A percentile compares a stretch with the other conserved stretches of the same genome.
These are phyloP conservation scores for Tephrocybe sp. DNA, from an alignment of 768 basidiomycete species.

Conservation along the genomic window DNA sequence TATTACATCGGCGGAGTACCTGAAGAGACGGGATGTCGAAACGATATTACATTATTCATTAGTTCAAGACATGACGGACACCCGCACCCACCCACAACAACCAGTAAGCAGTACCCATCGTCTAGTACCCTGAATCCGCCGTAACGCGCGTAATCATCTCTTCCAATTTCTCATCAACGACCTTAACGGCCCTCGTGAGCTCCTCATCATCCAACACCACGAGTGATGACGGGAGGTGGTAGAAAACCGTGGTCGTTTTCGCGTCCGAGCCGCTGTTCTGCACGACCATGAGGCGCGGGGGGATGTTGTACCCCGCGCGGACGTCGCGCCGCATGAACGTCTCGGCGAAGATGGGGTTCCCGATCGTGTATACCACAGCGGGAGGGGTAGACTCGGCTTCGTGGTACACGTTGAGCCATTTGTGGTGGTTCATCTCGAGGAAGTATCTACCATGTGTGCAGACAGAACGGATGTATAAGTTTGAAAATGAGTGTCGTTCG, in stretches of 20 bases:
- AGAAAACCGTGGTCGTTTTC: constrained; percentile 29
- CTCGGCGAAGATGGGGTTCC: constrained; percentile 37
- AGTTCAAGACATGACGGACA: no score
- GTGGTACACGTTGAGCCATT: constrained; percentile 35
- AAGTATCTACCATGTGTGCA: constrained; percentile 35
- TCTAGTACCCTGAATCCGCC: constrained; percentile 15
- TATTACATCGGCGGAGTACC: no score
- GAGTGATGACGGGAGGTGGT: constrained; percentile 36
- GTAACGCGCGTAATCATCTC: constrained; percentile 35
- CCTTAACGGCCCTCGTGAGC: constrained; percentile 31
- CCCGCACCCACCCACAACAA: no score
- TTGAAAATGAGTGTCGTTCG: no score
- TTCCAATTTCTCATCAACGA: constrained; percentile 46
- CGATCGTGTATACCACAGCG: constrained; percentile 39
- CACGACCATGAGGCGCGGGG: constrained; percentile 32
- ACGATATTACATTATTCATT: no score
- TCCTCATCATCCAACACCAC: constrained; percentile 28
- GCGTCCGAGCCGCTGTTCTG: constrained; percentile 20
- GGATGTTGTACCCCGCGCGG: constrained; percentile 29
- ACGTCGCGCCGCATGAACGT: constrained; percentile 31
- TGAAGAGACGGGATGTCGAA: no score
- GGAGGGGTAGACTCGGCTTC: constrained; percentile 25
- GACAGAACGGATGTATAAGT: not conserved
- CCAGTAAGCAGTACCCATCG: no score
- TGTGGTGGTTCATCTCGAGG: constrained; percentile 32